These are phyloP conservation scores for Phaseolus lunatus DNA, from an alignment of 306 rosid species.

Conservation along the genomic window DNA sequence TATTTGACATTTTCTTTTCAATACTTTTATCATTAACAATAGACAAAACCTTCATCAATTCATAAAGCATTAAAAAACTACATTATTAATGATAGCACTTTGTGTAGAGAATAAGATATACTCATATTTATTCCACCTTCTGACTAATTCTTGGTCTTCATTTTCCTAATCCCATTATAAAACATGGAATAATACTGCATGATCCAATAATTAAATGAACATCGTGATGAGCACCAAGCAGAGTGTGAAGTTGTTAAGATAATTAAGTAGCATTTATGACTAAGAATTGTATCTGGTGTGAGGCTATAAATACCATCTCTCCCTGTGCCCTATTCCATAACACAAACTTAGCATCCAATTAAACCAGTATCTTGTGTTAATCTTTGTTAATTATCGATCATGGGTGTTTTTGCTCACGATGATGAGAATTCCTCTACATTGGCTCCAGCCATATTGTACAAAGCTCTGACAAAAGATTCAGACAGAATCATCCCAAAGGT, in stretches of 20 bases:
- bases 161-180: background rate
- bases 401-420: slow-evolving; percentile 51
- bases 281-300: background rate
- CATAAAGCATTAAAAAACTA: background rate
- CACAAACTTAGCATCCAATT: background rate
- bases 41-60: background rate
- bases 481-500: slow-evolving; percentile 48
- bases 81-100: background rate
- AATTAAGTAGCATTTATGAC: background rate
- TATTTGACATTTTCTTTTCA: no score
- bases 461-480: slow-evolving; percentile 41
- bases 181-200: background rate
- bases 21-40: no score
- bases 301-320: slow-evolving; percentile 31
- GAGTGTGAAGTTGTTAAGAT: background rate
- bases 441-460: slow-evolving; percentile 47
- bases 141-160: background rate
- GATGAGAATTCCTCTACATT: slow-evolving; percentile 34
- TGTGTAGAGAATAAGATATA: background rate
- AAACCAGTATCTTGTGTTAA: no score
- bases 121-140: background rate
- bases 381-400: slow-evolving; percentile 1
- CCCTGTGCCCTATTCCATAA: slow-evolving; percentile 1
- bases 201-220: background rate
- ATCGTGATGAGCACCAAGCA: background rate